These are phyloP conservation scores for Chalciporus piperatus DNA, from an alignment of 768 basidiomycete species.

Conservation along the genomic window DNA sequence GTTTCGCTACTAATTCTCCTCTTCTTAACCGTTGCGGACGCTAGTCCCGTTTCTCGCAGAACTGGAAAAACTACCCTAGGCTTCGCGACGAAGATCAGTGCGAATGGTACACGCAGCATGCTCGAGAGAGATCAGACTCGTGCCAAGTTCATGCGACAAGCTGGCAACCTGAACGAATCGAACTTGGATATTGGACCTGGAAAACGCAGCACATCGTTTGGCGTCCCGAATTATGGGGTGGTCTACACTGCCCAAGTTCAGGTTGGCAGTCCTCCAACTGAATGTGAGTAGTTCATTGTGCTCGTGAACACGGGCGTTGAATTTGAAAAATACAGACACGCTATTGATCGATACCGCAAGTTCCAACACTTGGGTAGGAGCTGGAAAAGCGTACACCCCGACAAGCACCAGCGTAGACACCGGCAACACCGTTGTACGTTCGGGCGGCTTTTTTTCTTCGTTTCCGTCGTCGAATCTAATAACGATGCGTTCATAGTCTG, in stretches of 20 bases:
- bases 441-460: no score
- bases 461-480: background rate
- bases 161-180: background rate
- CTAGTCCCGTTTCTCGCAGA: constrained; percentile 3
- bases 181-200: no score
- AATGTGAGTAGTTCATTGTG: constrained; percentile 18
- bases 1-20: constrained; percentile 10
- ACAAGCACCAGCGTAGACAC: constrained; percentile 20
- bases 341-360: constrained; percentile 35
- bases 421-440: constrained; percentile 21
- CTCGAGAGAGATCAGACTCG: constrained; percentile 24
- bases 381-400: constrained; percentile 14
- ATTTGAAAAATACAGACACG: constrained; percentile 15
- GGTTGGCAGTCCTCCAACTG: constrained; percentile 26
- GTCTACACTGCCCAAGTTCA: constrained; percentile 31
- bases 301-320: background rate
- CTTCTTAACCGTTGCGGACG: constrained; percentile 6
- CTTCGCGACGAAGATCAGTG: constrained; percentile 13
- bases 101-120: constrained; percentile 8
- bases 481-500: constrained; percentile 5
- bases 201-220: constrained; percentile 6
- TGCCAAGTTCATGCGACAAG: constrained; percentile 8
- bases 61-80: constrained; percentile 14
- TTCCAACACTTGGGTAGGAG: constrained; percentile 33
- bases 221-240: constrained; percentile 21